Conservation (phyloP, 129 eudicot species). For the Flaveria brownii region DNA sequence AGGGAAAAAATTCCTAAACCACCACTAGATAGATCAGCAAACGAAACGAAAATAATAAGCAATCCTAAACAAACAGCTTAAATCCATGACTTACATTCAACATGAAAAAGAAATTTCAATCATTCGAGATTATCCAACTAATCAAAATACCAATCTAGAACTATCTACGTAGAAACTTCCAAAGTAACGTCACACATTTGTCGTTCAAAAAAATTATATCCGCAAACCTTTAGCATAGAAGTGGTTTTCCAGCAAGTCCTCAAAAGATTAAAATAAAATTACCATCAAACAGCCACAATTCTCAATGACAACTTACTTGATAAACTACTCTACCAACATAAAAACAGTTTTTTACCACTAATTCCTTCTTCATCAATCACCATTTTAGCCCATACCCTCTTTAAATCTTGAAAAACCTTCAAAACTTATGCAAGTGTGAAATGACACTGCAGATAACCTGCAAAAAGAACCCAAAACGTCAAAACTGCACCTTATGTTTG, state of each 20-base stretch:
- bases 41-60: background rate
- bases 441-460: slow-evolving; percentile 66
- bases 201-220: too few relatives aligned
- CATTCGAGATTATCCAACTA: background rate
- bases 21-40: too few relatives aligned
- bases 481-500: slow-evolving; percentile 1
- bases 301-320: background rate
- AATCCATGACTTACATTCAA: background rate
- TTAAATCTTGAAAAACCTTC: slow-evolving; percentile 4
- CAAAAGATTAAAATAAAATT: slow-evolving; percentile 11
- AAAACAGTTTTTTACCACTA: background rate
- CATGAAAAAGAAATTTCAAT: background rate
- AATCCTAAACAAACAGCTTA: background rate
- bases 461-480: slow-evolving; percentile 24
- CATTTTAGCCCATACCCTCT: background rate
- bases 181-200: too few relatives aligned
- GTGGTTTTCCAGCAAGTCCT: background rate
- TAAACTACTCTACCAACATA: background rate
- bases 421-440: slow-evolving; percentile 36
- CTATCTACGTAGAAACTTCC: too few relatives aligned
- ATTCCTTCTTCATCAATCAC: slow-evolving; percentile 8
- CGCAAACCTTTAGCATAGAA: background rate
- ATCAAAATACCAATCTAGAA: background rate
- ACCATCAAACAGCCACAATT: slow-evolving; percentile 30
- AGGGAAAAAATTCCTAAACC: too few relatives aligned